Evolutionary conservation across 2,329 filamentous ascomycete genomes (phyloP), one percentile per base, ranked within the genome.

Genomic region (Alternaria sp.): DNA sequence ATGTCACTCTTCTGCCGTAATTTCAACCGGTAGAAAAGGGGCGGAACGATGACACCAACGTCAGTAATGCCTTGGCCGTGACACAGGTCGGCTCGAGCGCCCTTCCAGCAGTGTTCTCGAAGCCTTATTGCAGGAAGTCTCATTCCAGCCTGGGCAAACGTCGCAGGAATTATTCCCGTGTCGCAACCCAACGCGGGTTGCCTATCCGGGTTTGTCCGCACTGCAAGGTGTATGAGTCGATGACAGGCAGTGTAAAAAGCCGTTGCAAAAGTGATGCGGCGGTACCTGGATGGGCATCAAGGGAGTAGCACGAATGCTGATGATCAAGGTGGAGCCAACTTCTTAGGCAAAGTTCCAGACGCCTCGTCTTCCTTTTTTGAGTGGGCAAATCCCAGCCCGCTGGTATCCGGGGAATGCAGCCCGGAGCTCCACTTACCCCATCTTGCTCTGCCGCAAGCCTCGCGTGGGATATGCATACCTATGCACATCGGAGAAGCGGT

Each of bases 81-180:
- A 51, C 44, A 57, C 42, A 14, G 5, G 34, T 47, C 43, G 67
- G 72, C 69, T 68, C 72, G 72, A 75, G 72, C 72, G 66, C 63
- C 66, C 66, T 73, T 74, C 72, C 46, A 66, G 51, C 57, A 58
- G 43, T 41, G 63, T 73, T 72, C 69, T 64, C 64, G 70, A 73
- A 69, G 66, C 57, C 59, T 59, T 49, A 60, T 63, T 62, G 56
- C 60, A 65, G 63, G 4, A 22, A 41, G 18, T 42, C 14, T 24
- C 54, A 67, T 63, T 49, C 42, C 49, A 49, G 56, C 28, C 59
- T 47, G 61, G 53, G 49, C 52, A 51, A 26, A 28, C 48, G 39
- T 57, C 43, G 54, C 56, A 52, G 51, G 26, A 34, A 43, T 51
- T 49, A 55, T 54, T 62, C n/a, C 61, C 41, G 54, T 48, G 59